These are phyloP conservation scores for Lycium ferocissimum DNA, from an alignment of 257 asterid genomes.

Conservation along the genomic window DNA sequence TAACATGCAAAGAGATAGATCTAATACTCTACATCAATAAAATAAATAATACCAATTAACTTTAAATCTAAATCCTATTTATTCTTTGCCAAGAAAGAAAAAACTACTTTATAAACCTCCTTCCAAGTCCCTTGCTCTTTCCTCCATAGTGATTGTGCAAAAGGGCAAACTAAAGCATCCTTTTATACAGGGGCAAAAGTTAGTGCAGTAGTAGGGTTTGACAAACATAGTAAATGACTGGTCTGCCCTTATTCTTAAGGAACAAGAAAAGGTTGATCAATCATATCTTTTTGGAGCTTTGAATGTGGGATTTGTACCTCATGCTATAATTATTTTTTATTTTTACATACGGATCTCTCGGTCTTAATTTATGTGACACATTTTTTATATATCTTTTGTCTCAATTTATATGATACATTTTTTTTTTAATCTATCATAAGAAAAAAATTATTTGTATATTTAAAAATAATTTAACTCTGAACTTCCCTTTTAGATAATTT, in stretches of 20 bases:
- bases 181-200: background rate
- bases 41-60: background rate
- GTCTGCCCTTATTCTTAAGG: background rate
- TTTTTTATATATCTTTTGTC: no score
- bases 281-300: background rate
- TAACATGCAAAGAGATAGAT: background rate
- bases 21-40: background rate
- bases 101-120: background rate
- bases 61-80: background rate
- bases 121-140: background rate
- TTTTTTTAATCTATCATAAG: no score
- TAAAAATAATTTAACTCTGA: no score
- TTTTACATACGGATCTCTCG: no score
- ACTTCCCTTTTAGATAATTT: no score
- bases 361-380: no score
- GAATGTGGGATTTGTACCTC: background rate
- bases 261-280: background rate
- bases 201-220: constrained; percentile 15
- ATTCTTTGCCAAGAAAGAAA: constrained; percentile 2
- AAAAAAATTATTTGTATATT: no score
- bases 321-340: background rate
- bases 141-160: background rate
- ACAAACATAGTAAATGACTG: background rate
- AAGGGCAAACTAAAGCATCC: background rate
- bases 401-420: no score